Percentiles rank a stretch among this genome's conserved stretches.
Conservation (phyloP, 352 stramenopile species). For the Globisporangium emineosum region DNA sequence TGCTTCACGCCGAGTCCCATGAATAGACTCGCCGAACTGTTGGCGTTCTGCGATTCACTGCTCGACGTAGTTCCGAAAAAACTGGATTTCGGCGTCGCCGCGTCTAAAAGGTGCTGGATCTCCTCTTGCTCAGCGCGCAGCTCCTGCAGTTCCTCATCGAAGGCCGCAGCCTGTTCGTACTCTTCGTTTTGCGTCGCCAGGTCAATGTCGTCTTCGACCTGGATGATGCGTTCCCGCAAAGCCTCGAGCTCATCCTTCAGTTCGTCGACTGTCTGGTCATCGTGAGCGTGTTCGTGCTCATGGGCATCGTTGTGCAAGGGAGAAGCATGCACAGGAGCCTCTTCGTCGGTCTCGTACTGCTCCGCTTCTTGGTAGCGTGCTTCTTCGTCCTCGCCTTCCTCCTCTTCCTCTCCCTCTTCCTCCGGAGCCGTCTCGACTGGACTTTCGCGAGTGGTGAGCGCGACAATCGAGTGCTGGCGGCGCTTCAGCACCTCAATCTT, state of each 20-base stretch:
- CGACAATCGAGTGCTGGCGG: constrained; percentile 41
- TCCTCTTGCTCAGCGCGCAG: constrained; percentile 50
- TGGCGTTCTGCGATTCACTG: constrained; percentile 1
- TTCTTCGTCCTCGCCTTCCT: constrained; percentile 30
- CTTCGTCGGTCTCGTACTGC: constrained; percentile 9
- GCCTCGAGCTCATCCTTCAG: constrained; percentile 39
- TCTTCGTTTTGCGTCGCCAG: constrained; percentile 66
- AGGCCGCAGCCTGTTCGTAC: constrained; percentile 50
- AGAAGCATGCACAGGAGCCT: background rate
- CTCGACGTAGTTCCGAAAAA: background rate
- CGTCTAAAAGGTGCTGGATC: constrained; percentile 32
- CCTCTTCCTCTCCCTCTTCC: constrained; percentile 6
- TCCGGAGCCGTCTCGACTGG: constrained; percentile 10
- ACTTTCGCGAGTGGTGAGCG: constrained; percentile 20
- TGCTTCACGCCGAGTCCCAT: constrained; percentile 27
- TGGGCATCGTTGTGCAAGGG: background rate
- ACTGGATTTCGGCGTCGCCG: background rate
- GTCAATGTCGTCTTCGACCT: constrained; percentile 66
- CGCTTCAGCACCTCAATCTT: constrained; percentile 62
- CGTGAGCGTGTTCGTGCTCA: background rate
- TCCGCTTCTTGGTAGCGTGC: constrained; percentile 21
- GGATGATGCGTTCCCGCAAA: constrained; percentile 44
- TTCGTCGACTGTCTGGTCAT: constrained; percentile 28
- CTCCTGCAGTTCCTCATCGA: constrained; percentile 66
- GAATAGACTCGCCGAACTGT: constrained; percentile 24